phyloP scores from a whole-genome alignment of 2,329 filamentous ascomycete genomes.

The Calonectria pteridis region DNA sequence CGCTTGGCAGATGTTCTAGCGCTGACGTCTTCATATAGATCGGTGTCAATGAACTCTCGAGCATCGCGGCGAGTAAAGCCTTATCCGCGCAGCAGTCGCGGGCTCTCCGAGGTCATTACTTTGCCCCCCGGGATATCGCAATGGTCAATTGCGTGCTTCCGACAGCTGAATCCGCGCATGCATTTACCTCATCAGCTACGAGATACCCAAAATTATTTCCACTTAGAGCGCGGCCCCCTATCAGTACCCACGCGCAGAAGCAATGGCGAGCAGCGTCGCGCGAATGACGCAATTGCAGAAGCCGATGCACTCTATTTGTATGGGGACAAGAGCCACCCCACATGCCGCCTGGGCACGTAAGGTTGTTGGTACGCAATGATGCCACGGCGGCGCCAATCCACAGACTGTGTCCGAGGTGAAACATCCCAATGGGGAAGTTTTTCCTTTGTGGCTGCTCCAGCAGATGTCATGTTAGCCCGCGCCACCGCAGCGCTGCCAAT shows the following conservation, averaged over 20 bases:
- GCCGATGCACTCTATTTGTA: slow-evolving; percentile 3
- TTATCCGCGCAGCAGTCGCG: neutral
- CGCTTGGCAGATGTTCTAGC: neutral
- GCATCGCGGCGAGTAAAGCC: neutral
- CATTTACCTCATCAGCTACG: slow-evolving; percentile 2
- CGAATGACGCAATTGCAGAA: neutral
- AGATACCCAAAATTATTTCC: neutral
- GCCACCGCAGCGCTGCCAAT: neutral
- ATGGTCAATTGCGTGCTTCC: neutral
- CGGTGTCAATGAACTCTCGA: neutral
- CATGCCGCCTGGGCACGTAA: neutral
- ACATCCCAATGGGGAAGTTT: neutral
- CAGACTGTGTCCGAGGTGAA: neutral
- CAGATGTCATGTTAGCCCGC: slow-evolving; percentile 1
- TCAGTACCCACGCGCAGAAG: neutral
- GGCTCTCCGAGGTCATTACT: neutral
- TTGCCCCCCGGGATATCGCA: neutral
- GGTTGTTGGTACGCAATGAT: neutral
- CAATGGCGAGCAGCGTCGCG: neutral
- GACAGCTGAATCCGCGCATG: neutral
- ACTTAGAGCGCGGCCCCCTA: neutral
- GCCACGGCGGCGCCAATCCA: neutral
- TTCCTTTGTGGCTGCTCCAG: neutral
- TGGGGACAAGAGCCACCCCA: neutral
- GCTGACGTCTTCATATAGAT: neutral